These are phyloP conservation scores for Alloascoidea africana DNA, from an alignment of 805 yeast genomes.

Conservation along the genomic window DNA sequence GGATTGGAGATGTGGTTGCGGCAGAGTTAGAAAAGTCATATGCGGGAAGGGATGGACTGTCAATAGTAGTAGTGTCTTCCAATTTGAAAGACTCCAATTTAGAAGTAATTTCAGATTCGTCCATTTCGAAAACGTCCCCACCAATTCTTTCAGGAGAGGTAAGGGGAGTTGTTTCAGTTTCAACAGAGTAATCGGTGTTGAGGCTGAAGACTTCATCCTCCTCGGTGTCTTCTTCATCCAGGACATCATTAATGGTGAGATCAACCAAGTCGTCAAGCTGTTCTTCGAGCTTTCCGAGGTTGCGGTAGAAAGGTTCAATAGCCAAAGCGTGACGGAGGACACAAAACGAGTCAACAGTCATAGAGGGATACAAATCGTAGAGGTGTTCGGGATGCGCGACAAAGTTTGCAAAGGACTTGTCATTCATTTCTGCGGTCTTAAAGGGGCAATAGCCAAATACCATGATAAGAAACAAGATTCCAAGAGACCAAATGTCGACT, in stretches of 20 bases:
- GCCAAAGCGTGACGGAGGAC: conserved; percentile 66
- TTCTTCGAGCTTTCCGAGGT: conserved; percentile 38
- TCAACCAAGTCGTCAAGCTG: conserved; percentile 46
- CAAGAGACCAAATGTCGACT: conserved; percentile 83
- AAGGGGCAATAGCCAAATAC: conserved; percentile 88
- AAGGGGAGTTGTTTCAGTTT: too few relatives aligned
- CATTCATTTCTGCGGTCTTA: conserved; percentile 63
- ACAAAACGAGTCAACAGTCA: conserved; percentile 78
- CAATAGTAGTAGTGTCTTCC: too few relatives aligned
- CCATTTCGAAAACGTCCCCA: conserved; percentile 8
- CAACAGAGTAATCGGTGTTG: conserved; percentile 6
- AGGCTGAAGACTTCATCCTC: conserved; percentile 17
- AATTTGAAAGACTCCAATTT: too few relatives aligned
- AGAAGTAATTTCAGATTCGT: background rate
- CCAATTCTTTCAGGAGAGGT: conserved; percentile 10
- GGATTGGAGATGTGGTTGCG: too few relatives aligned
- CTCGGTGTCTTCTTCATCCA: conserved; percentile 27
- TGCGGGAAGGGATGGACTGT: too few relatives aligned
- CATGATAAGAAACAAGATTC: conserved; percentile 66
- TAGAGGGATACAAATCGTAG: conserved; percentile 80
- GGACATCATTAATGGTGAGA: conserved; percentile 77
- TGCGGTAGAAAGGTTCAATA: conserved; percentile 78
- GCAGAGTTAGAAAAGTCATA: background rate
- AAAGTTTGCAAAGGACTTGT: conserved; percentile 72
- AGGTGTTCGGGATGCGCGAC: conserved; percentile 79